Base-by-base conservation (phyloP, 2,329 filamentous ascomycete species). In the Sclerotinia borealis region DNA sequence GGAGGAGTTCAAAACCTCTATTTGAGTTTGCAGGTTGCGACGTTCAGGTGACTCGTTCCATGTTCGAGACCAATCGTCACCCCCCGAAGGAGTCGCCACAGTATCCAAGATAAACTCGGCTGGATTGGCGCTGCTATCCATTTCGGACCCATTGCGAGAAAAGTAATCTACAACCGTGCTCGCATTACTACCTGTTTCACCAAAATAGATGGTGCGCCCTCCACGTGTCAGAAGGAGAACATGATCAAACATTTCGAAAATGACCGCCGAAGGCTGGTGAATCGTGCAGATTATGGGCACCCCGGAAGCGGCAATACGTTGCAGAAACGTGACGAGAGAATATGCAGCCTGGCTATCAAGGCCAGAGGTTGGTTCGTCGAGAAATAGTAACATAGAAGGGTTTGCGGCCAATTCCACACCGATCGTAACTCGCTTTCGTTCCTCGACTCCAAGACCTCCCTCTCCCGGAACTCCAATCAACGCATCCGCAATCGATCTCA, bases 201-300 rank as follows among this genome's bases (percentile, higher is more conserved):
- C 50, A 37, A 34, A 52, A 19, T 93, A 93, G 52, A 92, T 87
- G 1, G 88, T 90, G 72, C 80, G 83, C 59, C 90, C 90, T 64
- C 90, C 89, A 72, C 84, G 86, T 45, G 87, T 85, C n/a, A 93
- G 78, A 78, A 93, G 90, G 41, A 93, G 80, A 9, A 93, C 83
- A 63, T 88, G 84, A 70, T 93, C 90, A 74, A 93, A 96, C 63
- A 90, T 87, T 75, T 96, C 90, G 80, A 96, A 96, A 62, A 96
- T 82, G 83, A 95, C 91, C 37, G 92, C 91, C 17, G 90, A 93
- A 10, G 92, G 92, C 76, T 97, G 93, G 74, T 97, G 92, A 65
- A 96, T 96, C 0, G 93, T 96, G 78, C 92, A 96, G 22, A 96
- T 85, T 75, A 96, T 90, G 54, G 93, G 92, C 74, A 93, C 90